A percentile compares a stretch with the other conserved stretches of the same genome.
phyloP scores from a whole-genome alignment of 192 early-diverging fungal species.

The Umbelopsis ramanniana region DNA sequence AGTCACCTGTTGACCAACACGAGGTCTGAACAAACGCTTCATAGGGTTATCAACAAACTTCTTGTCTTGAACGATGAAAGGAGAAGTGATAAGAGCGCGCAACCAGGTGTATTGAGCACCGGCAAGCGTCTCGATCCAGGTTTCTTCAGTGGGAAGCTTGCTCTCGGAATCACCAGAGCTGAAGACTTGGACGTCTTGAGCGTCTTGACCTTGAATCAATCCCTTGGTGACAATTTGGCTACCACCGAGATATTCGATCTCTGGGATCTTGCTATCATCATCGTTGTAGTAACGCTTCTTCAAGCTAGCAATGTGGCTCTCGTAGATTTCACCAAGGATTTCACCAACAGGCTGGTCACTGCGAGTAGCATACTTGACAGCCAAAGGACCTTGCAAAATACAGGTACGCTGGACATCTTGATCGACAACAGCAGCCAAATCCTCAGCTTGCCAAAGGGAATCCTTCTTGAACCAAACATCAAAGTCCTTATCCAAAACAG shows the following conservation, averaged over 20 bases:
- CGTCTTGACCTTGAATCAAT: slow-evolving; percentile 48
- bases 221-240: slow-evolving; percentile 37
- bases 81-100: slow-evolving; percentile 77
- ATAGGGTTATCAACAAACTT: slow-evolving; percentile 68
- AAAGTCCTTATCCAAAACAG: slow-evolving; percentile 86
- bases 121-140: slow-evolving; percentile 76
- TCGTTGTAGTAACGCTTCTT: slow-evolving; percentile 73
- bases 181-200: slow-evolving; percentile 56
- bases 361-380: slow-evolving; percentile 71
- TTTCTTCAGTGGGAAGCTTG: slow-evolving; percentile 54
- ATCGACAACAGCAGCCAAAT: slow-evolving; percentile 81
- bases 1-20: slow-evolving; percentile 56
- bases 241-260: slow-evolving; percentile 80
- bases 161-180: slow-evolving; percentile 58
- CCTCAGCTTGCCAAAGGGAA: slow-evolving; percentile 88
- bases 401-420: slow-evolving; percentile 83
- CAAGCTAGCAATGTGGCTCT: slow-evolving; percentile 74
- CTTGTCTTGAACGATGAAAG: slow-evolving; percentile 80
- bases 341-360: slow-evolving; percentile 88
- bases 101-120: slow-evolving; percentile 82
- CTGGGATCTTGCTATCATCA: slow-evolving; percentile 65
- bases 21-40: slow-evolving; percentile 67
- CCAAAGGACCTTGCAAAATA: slow-evolving; percentile 90
- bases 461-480: slow-evolving; percentile 91
- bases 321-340: slow-evolving; percentile 85